Evolutionary conservation across 495 filamentous ascomycete genomes (phyloP).

Genomic region (Sordaria brevicollis): DNA sequence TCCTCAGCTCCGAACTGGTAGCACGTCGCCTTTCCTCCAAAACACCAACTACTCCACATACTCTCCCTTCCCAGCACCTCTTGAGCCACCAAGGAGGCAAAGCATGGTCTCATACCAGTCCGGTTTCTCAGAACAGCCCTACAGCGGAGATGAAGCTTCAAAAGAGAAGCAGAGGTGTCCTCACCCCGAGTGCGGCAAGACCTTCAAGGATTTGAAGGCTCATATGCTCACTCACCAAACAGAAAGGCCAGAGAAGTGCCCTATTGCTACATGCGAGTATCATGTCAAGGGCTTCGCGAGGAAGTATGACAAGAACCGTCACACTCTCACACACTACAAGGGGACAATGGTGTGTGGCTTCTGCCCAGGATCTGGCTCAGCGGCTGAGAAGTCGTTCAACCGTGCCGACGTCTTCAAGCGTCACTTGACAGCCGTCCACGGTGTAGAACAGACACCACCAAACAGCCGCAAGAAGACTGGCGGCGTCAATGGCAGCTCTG

Average conservation of each 20-base stretch:
- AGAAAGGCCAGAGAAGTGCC: conserved; percentile 94
- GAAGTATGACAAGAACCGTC: conserved; percentile 95
- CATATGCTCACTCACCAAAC: conserved; percentile 95
- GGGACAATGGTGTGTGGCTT: conserved; percentile 99
- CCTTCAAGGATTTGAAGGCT: conserved; percentile 89
- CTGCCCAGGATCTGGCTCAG: conserved; percentile 85
- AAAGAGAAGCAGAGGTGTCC: conserved; percentile 70
- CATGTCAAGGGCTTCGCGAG: conserved; percentile 92
- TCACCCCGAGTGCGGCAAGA: conserved; percentile 72
- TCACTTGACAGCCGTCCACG: conserved; percentile 88
- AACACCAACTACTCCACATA: conserved; percentile 39
- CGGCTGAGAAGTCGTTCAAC: conserved; percentile 97
- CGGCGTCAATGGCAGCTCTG: conserved; percentile 17
- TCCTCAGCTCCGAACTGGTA: conserved; percentile 34
- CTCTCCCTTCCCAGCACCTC: conserved; percentile 59
- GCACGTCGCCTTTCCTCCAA: conserved; percentile 34
- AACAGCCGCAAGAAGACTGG: conserved; percentile 77
- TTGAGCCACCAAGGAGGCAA: conserved; percentile 26
- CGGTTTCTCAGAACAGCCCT: conserved; percentile 40
- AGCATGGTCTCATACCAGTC: conserved; percentile 24
- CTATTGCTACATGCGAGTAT: conserved; percentile 89
- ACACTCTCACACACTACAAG: conserved; percentile 97
- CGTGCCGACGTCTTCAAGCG: conserved; percentile 98
- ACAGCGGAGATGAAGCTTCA: conserved; percentile 42
- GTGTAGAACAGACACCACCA: conserved; percentile 90